Base-by-base conservation (phyloP, 2,329 filamentous ascomycete genomes). In the Exophiala aquamarina region DNA sequence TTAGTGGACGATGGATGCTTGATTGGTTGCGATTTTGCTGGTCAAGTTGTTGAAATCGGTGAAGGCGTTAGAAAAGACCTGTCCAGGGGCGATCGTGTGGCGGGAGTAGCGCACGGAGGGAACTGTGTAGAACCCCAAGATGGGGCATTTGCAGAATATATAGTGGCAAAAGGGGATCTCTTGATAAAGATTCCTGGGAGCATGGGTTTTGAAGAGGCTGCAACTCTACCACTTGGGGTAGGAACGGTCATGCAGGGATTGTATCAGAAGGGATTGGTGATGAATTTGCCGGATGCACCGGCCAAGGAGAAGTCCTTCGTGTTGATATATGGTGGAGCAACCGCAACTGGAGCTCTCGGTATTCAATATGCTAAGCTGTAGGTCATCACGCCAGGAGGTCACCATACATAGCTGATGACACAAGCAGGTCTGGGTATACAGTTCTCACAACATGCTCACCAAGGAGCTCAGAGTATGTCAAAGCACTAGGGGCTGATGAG, bases 401-500 rank as follows among this genome's bases (percentile, higher is more conserved):
- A 5, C 43, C 36, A 10, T 43, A 48, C 6, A 32, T 17, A 3
- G 29, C 40, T 3, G 40, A 44, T 41, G 40, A 41, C 2, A 4
- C 10, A 35, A 19, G 15, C 31, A 55, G 52, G 31, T 55, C 68
- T 6, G 70, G 72, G 3, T 64, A 69, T 35, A 63, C 65, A n/a
- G 70, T 76, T 14, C 54, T 69, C 9, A 41, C 3, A 85, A 89
- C 65, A 77, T 82, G 51, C 84, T 87, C 50, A 75, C 82, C 13
- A 89, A 84, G 61, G 79, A 83, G 66, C 10, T 29, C 14, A 10
- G n/a, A 17, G 8, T 17, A 9, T 6, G 20, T 28, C 18, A 29
- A 31, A 14, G 5, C 3, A 4, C 11, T 10, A 8, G 39, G 39
- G 6, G 39, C 39, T 29, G 39, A 41, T 10, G 9, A 17, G 7